Percentiles rank a stretch among this genome's conserved stretches.
phyloP scores from a whole-genome alignment of 345 rosid genomes.

The Tarenaya hassleriana region DNA sequence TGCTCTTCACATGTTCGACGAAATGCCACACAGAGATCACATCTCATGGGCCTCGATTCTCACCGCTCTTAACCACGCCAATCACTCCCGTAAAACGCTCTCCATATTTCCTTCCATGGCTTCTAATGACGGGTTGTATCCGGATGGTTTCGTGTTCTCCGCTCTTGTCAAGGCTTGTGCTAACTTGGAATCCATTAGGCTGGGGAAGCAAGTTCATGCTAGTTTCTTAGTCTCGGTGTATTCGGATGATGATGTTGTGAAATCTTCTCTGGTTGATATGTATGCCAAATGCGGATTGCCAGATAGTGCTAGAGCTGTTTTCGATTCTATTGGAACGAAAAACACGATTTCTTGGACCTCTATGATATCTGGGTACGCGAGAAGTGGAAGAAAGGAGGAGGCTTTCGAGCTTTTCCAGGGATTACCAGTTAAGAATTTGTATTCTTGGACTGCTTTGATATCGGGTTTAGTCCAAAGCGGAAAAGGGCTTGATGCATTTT shows the following conservation, averaged over 20 bases:
- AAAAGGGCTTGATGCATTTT: constrained; percentile 44
- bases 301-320: constrained; percentile 38
- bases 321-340: constrained; percentile 44
- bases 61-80: constrained; percentile 48
- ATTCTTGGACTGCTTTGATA: constrained; percentile 65
- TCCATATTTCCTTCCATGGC: constrained; percentile 39
- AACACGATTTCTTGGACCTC: constrained; percentile 58
- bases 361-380: constrained; percentile 57
- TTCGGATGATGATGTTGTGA: constrained; percentile 50
- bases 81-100: constrained; percentile 42
- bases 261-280: constrained; percentile 74
- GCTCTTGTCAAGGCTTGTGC: constrained; percentile 61
- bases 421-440: constrained; percentile 44
- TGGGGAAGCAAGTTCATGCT: constrained; percentile 65
- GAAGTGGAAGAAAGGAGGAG: constrained; percentile 51
- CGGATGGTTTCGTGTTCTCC: constrained; percentile 62
- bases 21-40: constrained; percentile 56
- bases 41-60: constrained; percentile 70
- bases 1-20: constrained; percentile 48
- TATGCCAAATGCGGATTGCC: constrained; percentile 55
- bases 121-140: constrained; percentile 30
- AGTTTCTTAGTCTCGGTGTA: constrained; percentile 40
- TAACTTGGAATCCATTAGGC: constrained; percentile 38
- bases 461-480: constrained; percentile 80
- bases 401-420: constrained; percentile 41